Conservation (phyloP, 1,284 basidiomycete genomes). For the Ganoderma resinaceum region DNA sequence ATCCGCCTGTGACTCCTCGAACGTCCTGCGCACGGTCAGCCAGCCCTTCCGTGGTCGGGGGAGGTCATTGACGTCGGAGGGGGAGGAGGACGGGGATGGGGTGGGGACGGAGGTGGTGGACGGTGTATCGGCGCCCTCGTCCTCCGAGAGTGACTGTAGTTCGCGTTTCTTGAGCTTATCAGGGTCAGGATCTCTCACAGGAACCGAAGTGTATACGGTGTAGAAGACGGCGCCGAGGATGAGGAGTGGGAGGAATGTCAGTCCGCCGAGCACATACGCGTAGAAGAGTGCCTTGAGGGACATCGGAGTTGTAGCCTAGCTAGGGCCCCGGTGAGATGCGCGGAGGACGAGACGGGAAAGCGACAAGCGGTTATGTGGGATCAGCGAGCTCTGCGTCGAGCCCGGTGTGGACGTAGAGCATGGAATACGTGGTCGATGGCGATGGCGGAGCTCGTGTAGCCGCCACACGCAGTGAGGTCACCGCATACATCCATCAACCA, state of each 20-base stretch:
- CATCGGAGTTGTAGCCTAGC: constrained; percentile 44
- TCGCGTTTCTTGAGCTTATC: constrained; percentile 39
- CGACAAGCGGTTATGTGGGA: constrained; percentile 14
- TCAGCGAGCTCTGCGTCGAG: constrained; percentile 28
- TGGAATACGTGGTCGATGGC: constrained; percentile 31
- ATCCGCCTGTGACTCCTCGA: constrained; percentile 68
- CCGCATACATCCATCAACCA: constrained; percentile 28
- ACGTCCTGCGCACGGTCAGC: constrained; percentile 86
- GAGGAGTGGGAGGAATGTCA: constrained; percentile 85
- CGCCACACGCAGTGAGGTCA: constrained; percentile 30
- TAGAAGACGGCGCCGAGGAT: constrained; percentile 62
- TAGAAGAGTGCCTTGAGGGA: constrained; percentile 73
- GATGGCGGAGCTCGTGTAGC: constrained; percentile 17
- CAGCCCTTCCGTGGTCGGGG: constrained; percentile 80
- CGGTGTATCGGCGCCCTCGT: constrained; percentile 40
- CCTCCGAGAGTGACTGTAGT: constrained; percentile 37
- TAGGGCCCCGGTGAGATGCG: constrained; percentile 2
- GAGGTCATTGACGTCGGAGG: constrained; percentile 58
- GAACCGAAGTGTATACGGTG: constrained; percentile 80
- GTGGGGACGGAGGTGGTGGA: constrained; percentile 37
- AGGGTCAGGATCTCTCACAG: constrained; percentile 60
- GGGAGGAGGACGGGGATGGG: constrained; percentile 23
- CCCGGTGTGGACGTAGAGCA: constrained; percentile 29
- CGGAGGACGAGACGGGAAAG: neutral
- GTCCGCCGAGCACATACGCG: constrained; percentile 86